phyloP scores from a whole-genome alignment of 805 yeast genomes.

The Yarrowia sp. region DNA sequence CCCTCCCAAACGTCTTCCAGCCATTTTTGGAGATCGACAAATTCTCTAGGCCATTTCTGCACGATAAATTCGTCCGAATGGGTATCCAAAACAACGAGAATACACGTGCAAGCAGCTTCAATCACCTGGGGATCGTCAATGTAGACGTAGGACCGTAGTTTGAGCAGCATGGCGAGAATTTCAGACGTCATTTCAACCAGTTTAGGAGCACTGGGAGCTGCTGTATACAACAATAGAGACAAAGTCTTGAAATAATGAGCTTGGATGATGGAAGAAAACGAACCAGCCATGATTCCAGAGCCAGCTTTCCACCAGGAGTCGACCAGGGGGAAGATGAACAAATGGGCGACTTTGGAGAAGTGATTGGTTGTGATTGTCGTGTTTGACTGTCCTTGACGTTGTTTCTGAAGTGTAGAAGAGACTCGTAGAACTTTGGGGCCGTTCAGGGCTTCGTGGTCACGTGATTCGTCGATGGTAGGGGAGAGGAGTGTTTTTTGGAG shows the following conservation, averaged over 20 bases:
- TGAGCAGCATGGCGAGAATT: conserved; percentile 50
- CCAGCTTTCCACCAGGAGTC: conserved; percentile 57
- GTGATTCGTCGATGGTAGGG: conserved; percentile 43
- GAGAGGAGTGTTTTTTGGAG: conserved; percentile 45
- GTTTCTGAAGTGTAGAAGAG: conserved; percentile 45
- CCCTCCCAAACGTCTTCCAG: conserved; percentile 47
- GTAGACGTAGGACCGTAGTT: conserved; percentile 31
- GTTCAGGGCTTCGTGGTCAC: conserved; percentile 42
- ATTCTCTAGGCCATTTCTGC: conserved; percentile 45
- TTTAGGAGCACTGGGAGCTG: conserved; percentile 62
- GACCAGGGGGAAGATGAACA: conserved; percentile 63
- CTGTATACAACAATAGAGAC: conserved; percentile 62
- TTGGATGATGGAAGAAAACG: conserved; percentile 60
- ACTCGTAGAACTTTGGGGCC: conserved; percentile 48
- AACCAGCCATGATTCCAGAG: conserved; percentile 58
- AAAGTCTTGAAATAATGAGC: conserved; percentile 68
- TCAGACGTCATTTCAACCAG: conserved; percentile 66
- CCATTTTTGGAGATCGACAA: conserved; percentile 49
- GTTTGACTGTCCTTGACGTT: conserved; percentile 36
- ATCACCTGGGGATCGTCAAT: conserved; percentile 43
- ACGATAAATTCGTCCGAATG: conserved; percentile 46
- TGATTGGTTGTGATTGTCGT: conserved; percentile 47
- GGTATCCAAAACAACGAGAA: conserved; percentile 49
- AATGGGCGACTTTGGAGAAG: conserved; percentile 56
- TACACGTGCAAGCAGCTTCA: conserved; percentile 49